These are phyloP conservation scores for Eucalyptus rudis DNA, from an alignment of 345 rosid genomes.

Conservation along the genomic window DNA sequence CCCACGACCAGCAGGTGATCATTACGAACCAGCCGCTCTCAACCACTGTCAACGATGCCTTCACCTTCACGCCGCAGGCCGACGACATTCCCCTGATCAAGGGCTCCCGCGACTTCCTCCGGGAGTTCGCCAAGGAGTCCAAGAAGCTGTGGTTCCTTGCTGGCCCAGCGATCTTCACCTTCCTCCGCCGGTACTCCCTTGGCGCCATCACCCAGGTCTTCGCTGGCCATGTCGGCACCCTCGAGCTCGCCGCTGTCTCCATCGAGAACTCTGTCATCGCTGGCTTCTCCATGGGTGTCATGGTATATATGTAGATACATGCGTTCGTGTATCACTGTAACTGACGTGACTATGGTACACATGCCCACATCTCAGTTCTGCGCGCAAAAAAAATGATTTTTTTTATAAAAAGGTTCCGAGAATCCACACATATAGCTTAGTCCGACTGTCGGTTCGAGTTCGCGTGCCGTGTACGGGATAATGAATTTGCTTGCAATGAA, in stretches of 20 bases:
- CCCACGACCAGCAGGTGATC: background rate
- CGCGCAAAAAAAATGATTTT: background rate
- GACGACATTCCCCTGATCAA: slow-evolving; percentile 63
- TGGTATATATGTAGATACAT: slow-evolving; percentile 17
- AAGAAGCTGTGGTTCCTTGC: slow-evolving; percentile 84
- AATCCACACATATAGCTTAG: background rate
- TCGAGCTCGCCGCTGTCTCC: slow-evolving; percentile 76
- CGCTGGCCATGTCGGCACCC: slow-evolving; percentile 64
- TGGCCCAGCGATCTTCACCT: slow-evolving; percentile 91
- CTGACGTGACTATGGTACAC: background rate
- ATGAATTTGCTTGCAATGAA: background rate
- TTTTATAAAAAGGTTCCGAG: background rate
- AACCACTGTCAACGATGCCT: background rate
- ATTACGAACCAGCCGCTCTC: background rate
- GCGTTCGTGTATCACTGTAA: background rate
- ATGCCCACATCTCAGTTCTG: background rate
- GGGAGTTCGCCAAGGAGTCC: slow-evolving; percentile 38
- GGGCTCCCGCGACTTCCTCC: slow-evolving; percentile 23
- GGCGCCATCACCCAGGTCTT: slow-evolving; percentile 81
- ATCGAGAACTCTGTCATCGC: slow-evolving; percentile 82
- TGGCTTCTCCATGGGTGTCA: slow-evolving; percentile 76
- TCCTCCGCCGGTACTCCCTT: slow-evolving; percentile 68
- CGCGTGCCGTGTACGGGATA: background rate
- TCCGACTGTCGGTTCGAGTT: background rate
- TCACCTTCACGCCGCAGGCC: slow-evolving; percentile 20